Base-by-base conservation (phyloP, 805 yeast species). In the Yarrowia porcina region DNA sequence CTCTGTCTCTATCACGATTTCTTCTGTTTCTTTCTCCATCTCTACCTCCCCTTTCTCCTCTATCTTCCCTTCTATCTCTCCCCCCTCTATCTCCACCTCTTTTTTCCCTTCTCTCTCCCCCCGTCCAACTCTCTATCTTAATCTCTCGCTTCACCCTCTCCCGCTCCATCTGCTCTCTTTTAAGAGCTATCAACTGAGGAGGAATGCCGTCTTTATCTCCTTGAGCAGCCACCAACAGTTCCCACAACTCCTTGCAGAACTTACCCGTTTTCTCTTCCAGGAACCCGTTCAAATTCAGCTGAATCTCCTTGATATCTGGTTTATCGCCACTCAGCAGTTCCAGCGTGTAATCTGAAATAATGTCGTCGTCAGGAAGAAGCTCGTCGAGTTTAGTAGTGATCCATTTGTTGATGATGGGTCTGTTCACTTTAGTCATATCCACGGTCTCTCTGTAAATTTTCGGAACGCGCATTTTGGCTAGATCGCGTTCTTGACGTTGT, bases 41-140 rank as follows among this genome's bases (percentile, higher is more conserved):
- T 69, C 83, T 62, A 89, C 90, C 67, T 84, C 90, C 71, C 80
- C 92, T 67, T 3, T 83, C 88, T 27, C 88, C n/a, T 30, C 56
- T 47, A 6, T 15, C 39, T 3, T n/a, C n/a, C n/a, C 30, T n/a
- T 20, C 41, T 17, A 20, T 23, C 32, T 11, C n/a, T n/a, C n/a
- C n/a, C n/a, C n/a, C 35, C 7, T 1, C 17, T 32, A 2, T 44
- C 25, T 18, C 44, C 18, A 4, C 12, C 56, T 18, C 59, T 12
- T 36, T 33, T 27, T 1, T 18, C 23, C 3, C 42, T 11, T 2
- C 42, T 42, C 4, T 42, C 42, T 4, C 23, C 57, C 7, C 59
- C 33, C 1, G n/a, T 36, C 59, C 59, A 52, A 10, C 59, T 52
- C 59, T 52, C 59, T 0, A 32, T 47, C 50, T 45, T 44, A 18